These are phyloP conservation scores for Stereocaulon alpinum DNA, from an alignment of 495 filamentous ascomycete species.

Conservation along the genomic window DNA sequence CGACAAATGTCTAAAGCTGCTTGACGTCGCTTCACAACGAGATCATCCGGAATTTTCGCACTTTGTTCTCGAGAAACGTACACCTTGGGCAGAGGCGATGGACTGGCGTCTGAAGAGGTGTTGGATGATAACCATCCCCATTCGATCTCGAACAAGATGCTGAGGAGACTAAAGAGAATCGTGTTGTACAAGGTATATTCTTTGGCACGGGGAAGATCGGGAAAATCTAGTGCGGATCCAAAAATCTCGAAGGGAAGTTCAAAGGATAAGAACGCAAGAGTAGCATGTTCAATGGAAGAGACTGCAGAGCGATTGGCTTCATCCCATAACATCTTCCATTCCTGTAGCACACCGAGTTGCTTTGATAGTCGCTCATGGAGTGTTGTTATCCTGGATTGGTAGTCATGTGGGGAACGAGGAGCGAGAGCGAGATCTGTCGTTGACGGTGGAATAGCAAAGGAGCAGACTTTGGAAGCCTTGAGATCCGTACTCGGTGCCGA, in stretches of 20 bases:
- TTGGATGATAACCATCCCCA: background rate
- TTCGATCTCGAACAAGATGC: background rate
- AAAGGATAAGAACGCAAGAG: background rate
- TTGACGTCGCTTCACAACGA: background rate
- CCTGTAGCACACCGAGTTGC: background rate
- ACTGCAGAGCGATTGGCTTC: background rate
- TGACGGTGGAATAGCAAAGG: background rate
- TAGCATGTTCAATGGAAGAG: background rate
- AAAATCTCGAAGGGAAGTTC: slow-evolving; percentile 3
- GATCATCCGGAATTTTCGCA: background rate
- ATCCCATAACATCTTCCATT: slow-evolving; percentile 7
- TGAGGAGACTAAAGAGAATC: background rate
- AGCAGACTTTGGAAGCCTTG: background rate
- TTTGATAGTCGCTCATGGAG: background rate
- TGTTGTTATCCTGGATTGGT: slow-evolving; percentile 1
- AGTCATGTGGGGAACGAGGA: background rate
- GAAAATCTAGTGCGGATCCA: background rate
- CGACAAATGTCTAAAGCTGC: slow-evolving; percentile 10
- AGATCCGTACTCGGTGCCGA: background rate
- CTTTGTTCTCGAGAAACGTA: background rate
- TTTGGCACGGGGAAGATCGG: slow-evolving; percentile 1
- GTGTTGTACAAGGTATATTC: slow-evolving; percentile 9
- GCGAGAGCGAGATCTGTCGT: background rate
- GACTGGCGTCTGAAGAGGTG: background rate
- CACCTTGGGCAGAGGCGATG: background rate